Evolutionary conservation across 176 grass and related monocot species (phyloP).

Genomic region (Oryza coarctata): DNA sequence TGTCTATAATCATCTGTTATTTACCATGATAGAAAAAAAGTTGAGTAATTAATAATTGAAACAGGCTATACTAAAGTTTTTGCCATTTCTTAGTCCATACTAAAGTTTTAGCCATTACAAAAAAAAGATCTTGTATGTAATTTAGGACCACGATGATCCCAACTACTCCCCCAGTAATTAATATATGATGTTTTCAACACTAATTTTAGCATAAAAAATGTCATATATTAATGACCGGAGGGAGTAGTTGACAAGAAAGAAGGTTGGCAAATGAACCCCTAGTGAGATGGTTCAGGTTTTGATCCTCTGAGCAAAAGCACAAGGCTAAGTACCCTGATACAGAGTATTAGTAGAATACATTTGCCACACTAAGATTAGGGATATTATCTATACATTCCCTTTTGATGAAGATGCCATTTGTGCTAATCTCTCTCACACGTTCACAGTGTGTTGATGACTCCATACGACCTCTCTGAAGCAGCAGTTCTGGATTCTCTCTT

Average conservation of each 20-base stretch:
- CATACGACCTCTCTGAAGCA: conserved; percentile 42
- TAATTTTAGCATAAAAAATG: too few species aligned
- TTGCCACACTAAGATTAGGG: background rate
- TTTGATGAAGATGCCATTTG: background rate
- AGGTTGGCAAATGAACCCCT: background rate
- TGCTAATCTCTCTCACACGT: background rate
- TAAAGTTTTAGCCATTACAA: background rate
- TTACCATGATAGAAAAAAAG: background rate
- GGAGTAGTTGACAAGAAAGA: background rate
- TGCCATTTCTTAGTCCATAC: background rate
- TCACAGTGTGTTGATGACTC: conserved; percentile 38
- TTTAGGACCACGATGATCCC: background rate
- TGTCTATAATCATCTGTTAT: background rate
- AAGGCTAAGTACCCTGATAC: background rate
- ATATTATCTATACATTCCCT: background rate
- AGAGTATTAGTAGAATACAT: background rate
- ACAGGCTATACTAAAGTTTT: background rate
- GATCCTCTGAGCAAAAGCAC: background rate
- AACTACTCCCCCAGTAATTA: too few species aligned
- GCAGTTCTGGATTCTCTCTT: conserved; percentile 48
- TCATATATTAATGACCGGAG: too few species aligned
- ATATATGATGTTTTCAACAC: too few species aligned
- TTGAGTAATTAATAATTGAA: background rate
- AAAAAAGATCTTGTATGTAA: background rate
- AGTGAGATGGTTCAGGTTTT: background rate